These are phyloP conservation scores for Dactylorhiza incarnata DNA, from an alignment of 106 monocot species.

Conservation along the genomic window DNA sequence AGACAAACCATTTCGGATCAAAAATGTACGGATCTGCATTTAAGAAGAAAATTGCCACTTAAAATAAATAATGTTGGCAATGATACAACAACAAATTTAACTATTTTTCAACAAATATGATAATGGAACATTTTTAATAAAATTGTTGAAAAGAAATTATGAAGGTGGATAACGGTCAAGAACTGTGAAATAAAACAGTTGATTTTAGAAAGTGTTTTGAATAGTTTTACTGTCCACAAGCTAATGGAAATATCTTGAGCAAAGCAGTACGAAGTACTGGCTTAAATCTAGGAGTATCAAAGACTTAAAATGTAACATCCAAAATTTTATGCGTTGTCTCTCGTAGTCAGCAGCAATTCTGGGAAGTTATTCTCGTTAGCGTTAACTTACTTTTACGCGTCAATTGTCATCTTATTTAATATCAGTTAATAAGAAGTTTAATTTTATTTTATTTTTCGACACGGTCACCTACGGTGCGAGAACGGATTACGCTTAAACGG, in stretches of 20 bases:
- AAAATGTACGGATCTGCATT: constrained; percentile 85
- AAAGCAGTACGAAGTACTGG: background rate
- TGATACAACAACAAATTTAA: background rate
- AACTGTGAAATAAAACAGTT: background rate
- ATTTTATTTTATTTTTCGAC: too few species aligned
- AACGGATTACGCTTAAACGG: too few species aligned
- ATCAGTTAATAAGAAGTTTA: too few species aligned
- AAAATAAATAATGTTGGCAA: background rate
- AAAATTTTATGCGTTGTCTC: too few species aligned
- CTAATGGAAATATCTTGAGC: background rate
- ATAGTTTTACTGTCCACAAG: background rate
- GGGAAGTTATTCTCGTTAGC: too few species aligned
- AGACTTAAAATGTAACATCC: too few species aligned
- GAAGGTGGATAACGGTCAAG: background rate
- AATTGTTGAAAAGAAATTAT: background rate
- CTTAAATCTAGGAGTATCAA: too few species aligned
- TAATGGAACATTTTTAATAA: background rate
- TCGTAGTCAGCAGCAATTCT: too few species aligned
- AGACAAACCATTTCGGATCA: constrained; percentile 92
- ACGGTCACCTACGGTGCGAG: too few species aligned
- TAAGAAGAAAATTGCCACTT: background rate
- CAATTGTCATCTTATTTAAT: too few species aligned
- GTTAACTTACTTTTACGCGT: too few species aligned
- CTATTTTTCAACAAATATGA: background rate
- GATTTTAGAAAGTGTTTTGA: background rate